Base-by-base conservation (phyloP, 2,329 filamentous ascomycete genomes). In the Trichoderma aggressivum region DNA sequence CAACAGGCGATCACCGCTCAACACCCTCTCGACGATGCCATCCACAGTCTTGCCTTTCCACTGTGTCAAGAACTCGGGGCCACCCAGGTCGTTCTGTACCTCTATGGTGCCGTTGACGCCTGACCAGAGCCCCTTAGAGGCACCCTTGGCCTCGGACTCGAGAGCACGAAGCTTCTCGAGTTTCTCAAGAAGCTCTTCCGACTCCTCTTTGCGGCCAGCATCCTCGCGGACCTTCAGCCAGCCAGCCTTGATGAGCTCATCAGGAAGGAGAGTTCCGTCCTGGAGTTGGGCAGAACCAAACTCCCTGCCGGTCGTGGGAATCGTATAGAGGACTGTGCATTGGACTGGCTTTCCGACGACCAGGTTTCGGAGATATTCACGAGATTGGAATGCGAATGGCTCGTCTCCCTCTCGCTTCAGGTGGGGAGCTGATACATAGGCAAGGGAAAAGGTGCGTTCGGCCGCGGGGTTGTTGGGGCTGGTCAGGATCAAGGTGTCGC, bases 141-240 rank as follows among this genome's bases (percentile, higher is more conserved):
- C 92, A 68, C 87, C 86, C 81, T 90, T 94, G 72, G 96, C 96
- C 75, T 92, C 88, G 56, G 88, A 86, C 82, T 98, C 94, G 39
- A 95, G 84, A 61, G 86, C 86, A 75, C 93, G 91, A 72, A 99
- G 88, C 76, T 89, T 91, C 76, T 97, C 92, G 28, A 99, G 85
- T 72, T 92, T 87, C 74, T 90, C 83, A 32, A 87, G 85, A 10
- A 91, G 86, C 65, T 94, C 91, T 71, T 96, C 92, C 2, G 91
- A 90, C 72, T 98, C 94, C 75, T 98, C 94, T 79, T 95, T 96
- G 75, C 92, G 91, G 73, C 94, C 94, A 72, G 95, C 94, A 81
- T 99, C 96, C 77, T 99, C 96, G 74, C 96, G 90, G 72, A 99
- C 88, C 83, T 96, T 97, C 74, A 94, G 84, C 94, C 94, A 98